Evolutionary conservation across 192 early-diverging fungal genomes (phyloP), one percentile per base, ranked within the genome.

Genomic region (Funneliformis mosseae): DNA sequence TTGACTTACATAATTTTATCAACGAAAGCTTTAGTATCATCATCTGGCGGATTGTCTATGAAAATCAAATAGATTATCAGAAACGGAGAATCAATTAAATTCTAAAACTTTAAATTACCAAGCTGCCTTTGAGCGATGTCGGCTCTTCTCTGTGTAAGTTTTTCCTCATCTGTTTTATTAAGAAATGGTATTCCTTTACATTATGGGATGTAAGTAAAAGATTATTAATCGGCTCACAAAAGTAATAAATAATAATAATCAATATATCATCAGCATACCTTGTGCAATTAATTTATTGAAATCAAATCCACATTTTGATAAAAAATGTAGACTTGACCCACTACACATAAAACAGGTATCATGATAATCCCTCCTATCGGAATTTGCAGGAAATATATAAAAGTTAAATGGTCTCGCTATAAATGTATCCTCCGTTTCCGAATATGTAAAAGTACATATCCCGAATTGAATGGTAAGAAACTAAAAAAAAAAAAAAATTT

Each of bases 371-470:
- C 64, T 71, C 45, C 76, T 76, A 55, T 88, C 80, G 78, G 89
- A 41, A 81, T 79, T 82, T 11, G 85, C 83, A 10, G 95, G 95
- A 76, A 99, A 97, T 18, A 96, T 90, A 78, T 94, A 95, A 71
- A 96, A 96, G 77, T 96, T 99, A 87, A 94, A 97, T 8, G 97
- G 91, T 46, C 86, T 83, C 0, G 94, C 95, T 59, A 92, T 86
- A 83, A 95, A 97, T 43, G 83, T 88, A 11, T 87, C 75, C 11
- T 81, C 67, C 12, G 81, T 73, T 3, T 84, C 88, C 18, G 84
- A 81, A 89, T 93, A 95, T 8, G 88, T 92, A 82, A 96, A 99
- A 14, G 92, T 88, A 69, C 95, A 93, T 43, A 99, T 81, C 0
- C 97, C 97, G 33, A 92, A 91, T 84, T 99, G 97, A 48, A 92